phyloP scores from a whole-genome alignment of 2,329 filamentous ascomycete genomes.

The Aspergillus sp. region DNA sequence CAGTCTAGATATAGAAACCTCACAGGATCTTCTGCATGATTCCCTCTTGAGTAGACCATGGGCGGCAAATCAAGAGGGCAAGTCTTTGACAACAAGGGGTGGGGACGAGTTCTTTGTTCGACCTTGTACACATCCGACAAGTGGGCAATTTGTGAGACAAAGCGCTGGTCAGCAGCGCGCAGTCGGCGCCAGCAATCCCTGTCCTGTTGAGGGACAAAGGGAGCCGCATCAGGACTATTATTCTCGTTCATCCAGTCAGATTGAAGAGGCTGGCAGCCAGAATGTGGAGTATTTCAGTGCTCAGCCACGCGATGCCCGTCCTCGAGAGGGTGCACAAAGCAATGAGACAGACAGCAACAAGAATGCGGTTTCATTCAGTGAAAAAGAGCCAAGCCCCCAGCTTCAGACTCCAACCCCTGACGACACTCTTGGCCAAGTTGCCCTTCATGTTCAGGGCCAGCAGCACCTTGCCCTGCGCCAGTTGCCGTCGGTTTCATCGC shows the following conservation, averaged over 20 bases:
- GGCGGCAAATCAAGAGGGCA: background rate
- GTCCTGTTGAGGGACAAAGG: conserved; percentile 10
- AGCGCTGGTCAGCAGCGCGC: conserved; percentile 9
- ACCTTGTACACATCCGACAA: background rate
- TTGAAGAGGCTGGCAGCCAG: conserved; percentile 2
- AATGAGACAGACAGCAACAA: background rate
- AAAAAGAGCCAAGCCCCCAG: background rate
- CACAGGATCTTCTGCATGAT: conserved; percentile 7
- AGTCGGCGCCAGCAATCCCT: conserved; percentile 12
- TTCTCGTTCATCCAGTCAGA: conserved; percentile 13
- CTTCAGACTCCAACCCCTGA: background rate
- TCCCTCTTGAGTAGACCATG: conserved; percentile 12
- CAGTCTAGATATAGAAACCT: conserved; percentile 25
- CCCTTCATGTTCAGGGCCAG: background rate
- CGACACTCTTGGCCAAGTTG: background rate
- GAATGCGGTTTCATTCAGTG: background rate
- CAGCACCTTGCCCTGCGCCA: conserved; percentile 14
- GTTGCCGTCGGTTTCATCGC: conserved; percentile 32
- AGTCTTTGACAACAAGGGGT: conserved; percentile 5
- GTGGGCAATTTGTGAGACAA: conserved; percentile 1
- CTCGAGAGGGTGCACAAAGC: background rate
- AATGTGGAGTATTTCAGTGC: conserved; percentile 16
- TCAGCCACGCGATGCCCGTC: conserved; percentile 6
- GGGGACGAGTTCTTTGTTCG: conserved; percentile 12
- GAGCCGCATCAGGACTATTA: conserved; percentile 8